Evolutionary conservation across 2,329 filamentous ascomycete genomes (phyloP).

Genomic region (Dryadomyces quercus-mongolicae): DNA sequence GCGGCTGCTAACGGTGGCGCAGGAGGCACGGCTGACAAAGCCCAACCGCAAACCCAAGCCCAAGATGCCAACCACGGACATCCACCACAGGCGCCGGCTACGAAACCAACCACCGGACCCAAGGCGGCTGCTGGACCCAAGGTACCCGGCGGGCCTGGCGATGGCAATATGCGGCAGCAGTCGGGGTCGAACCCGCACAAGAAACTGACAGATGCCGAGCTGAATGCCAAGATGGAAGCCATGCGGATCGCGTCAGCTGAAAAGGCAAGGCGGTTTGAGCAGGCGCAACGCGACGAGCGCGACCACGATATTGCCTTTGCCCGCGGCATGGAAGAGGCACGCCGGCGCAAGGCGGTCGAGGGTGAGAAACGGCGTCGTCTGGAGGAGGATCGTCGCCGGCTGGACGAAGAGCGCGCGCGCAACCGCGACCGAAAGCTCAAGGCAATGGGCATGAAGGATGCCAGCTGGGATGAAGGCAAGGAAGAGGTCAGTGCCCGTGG

Average conservation of each 20-base stretch:
- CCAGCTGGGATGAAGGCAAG: conserved; percentile 49
- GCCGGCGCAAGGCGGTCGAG: conserved; percentile 37
- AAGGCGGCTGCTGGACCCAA: conserved; percentile 13
- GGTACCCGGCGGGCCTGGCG: conserved; percentile 4
- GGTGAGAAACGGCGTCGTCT: conserved; percentile 37
- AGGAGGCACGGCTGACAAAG: not conserved
- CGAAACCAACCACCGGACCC: conserved; percentile 9
- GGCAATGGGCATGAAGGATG: conserved; percentile 41
- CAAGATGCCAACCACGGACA: no score
- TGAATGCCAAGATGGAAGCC: conserved; percentile 46
- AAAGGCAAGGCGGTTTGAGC: conserved; percentile 46
- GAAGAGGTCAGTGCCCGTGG: conserved; percentile 24
- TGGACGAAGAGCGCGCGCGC: conserved; percentile 47
- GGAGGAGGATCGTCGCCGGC: conserved; percentile 37
- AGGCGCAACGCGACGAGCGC: conserved; percentile 43
- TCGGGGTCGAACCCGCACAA: conserved; percentile 47
- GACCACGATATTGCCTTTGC: conserved; percentile 43
- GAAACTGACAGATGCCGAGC: conserved; percentile 47
- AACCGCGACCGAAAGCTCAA: conserved; percentile 50
- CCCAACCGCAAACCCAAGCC: conserved; percentile 1
- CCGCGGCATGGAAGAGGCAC: conserved; percentile 42
- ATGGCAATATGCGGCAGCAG: conserved; percentile 25
- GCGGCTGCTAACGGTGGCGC: not conserved
- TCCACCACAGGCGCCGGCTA: no score
- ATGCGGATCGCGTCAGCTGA: conserved; percentile 48